A percentile compares a stretch with the other conserved stretches of the same genome.
Conservation (phyloP, 345 rosid species). For the Pseudoturritis turrita region DNA sequence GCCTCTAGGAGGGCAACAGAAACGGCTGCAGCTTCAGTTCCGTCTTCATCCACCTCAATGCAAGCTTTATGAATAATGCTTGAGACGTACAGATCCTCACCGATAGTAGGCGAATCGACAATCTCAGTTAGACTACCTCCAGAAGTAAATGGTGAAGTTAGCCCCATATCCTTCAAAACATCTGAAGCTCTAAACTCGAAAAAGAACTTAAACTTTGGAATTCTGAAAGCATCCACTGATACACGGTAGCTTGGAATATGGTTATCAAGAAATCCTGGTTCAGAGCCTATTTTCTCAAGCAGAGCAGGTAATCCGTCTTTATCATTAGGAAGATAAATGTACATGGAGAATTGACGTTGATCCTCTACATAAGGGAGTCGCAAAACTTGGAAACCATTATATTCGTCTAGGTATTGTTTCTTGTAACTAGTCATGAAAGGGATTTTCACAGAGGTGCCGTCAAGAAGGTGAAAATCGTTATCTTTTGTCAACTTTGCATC, state of each 20-base stretch:
- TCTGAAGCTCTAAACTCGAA: constrained; percentile 45
- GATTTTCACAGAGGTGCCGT: constrained; percentile 40
- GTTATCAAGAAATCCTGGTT: constrained; percentile 42
- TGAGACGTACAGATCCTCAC: constrained; percentile 37
- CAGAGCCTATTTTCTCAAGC: constrained; percentile 39
- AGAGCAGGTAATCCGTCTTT: constrained; percentile 47
- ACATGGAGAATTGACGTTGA: constrained; percentile 57
- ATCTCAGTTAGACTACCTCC: constrained; percentile 51
- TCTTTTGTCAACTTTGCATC: constrained; percentile 44
- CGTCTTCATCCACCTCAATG: constrained; percentile 62
- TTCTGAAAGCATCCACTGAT: not conserved
- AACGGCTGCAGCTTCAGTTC: constrained; percentile 60
- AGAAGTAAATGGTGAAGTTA: constrained; percentile 41
- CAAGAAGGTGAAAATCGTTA: constrained; percentile 47
- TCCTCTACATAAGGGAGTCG: constrained; percentile 64
- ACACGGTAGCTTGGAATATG: constrained; percentile 23
- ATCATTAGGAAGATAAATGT: constrained; percentile 54
- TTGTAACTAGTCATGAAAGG: constrained; percentile 67
- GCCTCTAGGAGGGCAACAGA: too few species aligned
- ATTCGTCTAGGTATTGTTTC: constrained; percentile 38
- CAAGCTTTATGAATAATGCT: constrained; percentile 46
- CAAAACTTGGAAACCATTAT: constrained; percentile 61
- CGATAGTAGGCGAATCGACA: constrained; percentile 36
- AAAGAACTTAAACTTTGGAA: constrained; percentile 52
- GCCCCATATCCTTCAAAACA: constrained; percentile 41